Conservation (phyloP, 192 early-diverging fungal genomes). For the Podila epicladia region DNA sequence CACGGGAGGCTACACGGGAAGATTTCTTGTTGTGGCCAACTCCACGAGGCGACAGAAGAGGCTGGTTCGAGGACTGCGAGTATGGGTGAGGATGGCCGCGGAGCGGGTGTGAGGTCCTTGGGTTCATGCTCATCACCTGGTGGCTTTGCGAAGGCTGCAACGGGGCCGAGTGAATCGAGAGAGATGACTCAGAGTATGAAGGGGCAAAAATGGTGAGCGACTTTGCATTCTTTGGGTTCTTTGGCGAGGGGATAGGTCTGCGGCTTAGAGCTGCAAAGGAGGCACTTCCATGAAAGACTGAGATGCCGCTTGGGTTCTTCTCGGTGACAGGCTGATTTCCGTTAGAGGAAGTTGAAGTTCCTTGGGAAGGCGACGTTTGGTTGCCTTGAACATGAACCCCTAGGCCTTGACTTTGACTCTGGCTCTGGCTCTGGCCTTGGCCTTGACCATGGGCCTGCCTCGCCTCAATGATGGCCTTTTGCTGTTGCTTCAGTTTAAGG, state of each 20-base stretch:
- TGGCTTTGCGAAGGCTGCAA: constrained; percentile 53
- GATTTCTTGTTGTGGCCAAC: constrained; percentile 31
- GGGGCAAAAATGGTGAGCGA: constrained; percentile 62
- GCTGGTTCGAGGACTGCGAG: constrained; percentile 34
- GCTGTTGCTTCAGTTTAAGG: constrained; percentile 67
- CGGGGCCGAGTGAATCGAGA: constrained; percentile 59
- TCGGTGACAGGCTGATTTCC: constrained; percentile 34
- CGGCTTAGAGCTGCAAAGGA: constrained; percentile 31
- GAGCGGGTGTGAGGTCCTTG: constrained; percentile 32
- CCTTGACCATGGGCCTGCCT: constrained; percentile 38
- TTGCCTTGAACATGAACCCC: too few species aligned
- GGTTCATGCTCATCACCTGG: constrained; percentile 47
- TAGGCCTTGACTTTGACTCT: neutral
- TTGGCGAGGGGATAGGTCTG: constrained; percentile 50
- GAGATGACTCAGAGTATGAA: constrained; percentile 56
- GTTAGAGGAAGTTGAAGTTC: neutral
- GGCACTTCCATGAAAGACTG: constrained; percentile 44
- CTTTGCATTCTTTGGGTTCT: constrained; percentile 58
- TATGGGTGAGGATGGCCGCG: constrained; percentile 45
- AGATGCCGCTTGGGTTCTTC: constrained; percentile 38
- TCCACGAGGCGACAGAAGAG: constrained; percentile 31
- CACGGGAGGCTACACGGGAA: constrained; percentile 22
- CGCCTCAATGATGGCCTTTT: constrained; percentile 71
- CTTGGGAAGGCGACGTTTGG: too few species aligned
- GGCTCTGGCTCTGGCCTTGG: neutral